Evolutionary conservation across 768 basidiomycete species (phyloP), one percentile per base, ranked within the genome.

Genomic region (Lepiota venenata): DNA sequence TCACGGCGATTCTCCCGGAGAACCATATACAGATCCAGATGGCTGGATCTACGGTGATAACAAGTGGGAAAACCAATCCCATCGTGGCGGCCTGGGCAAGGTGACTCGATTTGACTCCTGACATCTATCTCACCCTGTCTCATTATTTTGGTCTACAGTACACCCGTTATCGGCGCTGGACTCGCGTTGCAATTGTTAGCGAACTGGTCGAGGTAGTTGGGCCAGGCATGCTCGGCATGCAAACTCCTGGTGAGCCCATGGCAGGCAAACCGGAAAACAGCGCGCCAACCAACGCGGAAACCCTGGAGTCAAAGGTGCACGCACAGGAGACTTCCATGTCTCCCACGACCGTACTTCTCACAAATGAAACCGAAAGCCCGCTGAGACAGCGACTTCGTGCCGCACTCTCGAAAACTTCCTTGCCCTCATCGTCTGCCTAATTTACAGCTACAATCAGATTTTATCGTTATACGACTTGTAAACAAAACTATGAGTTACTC

Each of bases 11-110:
- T 77, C 78, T 2, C 9, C 10, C 32, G 81, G 83, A 50, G 81
- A 85, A 41, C 70, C 73, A 25, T 65, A 72, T 36, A 96, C 93
- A 1, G 94, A 98, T 64, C 65, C 76, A 3, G 92, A 95, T 56
- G 94, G 94, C 3, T 98, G 94, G 94, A 80, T 93, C 5, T 97
- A 93, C 63, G 88, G 85, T 2, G 94, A 95, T 61, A 98, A 98
- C 67, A 96, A 97, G 66, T 98, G 94, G 94, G 93, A 97, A 64
- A 78, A 73, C 16, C 75, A 80, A 42, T 85, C 83, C 50, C 74
- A 74, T 52, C 88, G 85, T 60, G 91, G 91, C 45, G 91, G 92
- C 5, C 81, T 95, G 72, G 89, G 93, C 67, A 94, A 94, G 75
- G 86, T 85, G 39, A 40, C 71, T 62, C 21, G 21, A 7, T 35